phyloP scores from a whole-genome alignment of 345 rosid species.

The Salix brachista region DNA sequence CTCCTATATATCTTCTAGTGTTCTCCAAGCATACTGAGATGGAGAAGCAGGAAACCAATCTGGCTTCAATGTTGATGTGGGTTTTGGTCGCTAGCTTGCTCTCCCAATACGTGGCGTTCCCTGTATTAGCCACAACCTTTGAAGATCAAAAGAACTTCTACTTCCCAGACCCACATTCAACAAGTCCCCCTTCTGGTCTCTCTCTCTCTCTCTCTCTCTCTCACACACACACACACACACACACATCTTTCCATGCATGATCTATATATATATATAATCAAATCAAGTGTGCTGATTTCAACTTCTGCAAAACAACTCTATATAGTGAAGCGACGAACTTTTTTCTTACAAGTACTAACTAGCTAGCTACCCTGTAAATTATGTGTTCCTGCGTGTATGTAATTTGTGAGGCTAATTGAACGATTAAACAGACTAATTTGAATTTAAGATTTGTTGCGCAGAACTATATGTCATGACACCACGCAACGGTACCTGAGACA shows the following conservation, averaged over 20 bases:
- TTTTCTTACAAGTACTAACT: not conserved
- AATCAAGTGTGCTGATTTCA: not conserved
- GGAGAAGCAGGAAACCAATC: constrained; percentile 27
- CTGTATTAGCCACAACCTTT: constrained; percentile 37
- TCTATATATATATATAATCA: not conserved
- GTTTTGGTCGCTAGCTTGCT: constrained; percentile 39
- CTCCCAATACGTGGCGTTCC: constrained; percentile 40
- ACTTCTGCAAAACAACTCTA: no score
- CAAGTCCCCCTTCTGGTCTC: constrained; percentile 49
- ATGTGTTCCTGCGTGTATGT: not conserved
- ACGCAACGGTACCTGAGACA: no score
- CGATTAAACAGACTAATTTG: no score
- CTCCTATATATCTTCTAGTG: constrained; percentile 1
- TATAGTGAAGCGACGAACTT: not conserved
- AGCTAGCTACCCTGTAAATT: not conserved
- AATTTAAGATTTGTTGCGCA: no score
- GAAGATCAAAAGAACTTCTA: constrained; percentile 64
- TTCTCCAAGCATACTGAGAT: constrained; percentile 19
- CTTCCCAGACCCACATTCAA: constrained; percentile 55
- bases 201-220: not conserved
- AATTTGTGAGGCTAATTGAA: no score
- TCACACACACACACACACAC: not conserved
- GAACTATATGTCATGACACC: no score
- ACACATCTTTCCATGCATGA: not conserved
- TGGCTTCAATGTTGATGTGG: constrained; percentile 29